Evolutionary conservation across 192 early-diverging fungal genomes (phyloP).

Genomic region (Pecoramyces ruminantium): DNA sequence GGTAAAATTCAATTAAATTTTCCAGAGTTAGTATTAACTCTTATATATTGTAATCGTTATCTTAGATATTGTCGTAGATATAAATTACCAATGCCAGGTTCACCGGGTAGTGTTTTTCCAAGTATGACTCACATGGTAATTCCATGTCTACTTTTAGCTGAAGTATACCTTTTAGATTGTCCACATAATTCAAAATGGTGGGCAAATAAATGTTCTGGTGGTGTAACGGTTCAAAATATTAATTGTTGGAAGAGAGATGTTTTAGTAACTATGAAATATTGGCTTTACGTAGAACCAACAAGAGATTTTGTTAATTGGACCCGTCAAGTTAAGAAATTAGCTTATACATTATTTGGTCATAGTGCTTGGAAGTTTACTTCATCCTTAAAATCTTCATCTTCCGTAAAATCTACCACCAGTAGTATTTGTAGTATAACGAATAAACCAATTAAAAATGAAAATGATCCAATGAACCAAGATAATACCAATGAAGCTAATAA

Average conservation of each 20-base stretch:
- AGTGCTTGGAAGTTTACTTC: background rate
- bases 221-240: background rate
- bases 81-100: background rate
- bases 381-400: no score
- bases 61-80: background rate
- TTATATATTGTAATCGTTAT: background rate
- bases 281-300: background rate
- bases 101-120: background rate
- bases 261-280: background rate
- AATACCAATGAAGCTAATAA: no score
- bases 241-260: background rate
- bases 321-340: background rate
- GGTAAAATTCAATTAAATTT: background rate
- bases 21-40: background rate
- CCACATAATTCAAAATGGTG: background rate
- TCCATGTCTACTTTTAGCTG: background rate
- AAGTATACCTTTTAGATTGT: background rate
- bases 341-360: background rate
- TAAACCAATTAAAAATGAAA: no score
- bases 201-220: background rate
- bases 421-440: no score
- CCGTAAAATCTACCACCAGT: no score
- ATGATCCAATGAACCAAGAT: no score
- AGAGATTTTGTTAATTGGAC: background rate
- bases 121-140: background rate